A percentile compares a stretch with the other conserved stretches of the same genome.
Evolutionary conservation across 306 rosid genomes (phyloP).

Genomic region (Glycine soja): DNA sequence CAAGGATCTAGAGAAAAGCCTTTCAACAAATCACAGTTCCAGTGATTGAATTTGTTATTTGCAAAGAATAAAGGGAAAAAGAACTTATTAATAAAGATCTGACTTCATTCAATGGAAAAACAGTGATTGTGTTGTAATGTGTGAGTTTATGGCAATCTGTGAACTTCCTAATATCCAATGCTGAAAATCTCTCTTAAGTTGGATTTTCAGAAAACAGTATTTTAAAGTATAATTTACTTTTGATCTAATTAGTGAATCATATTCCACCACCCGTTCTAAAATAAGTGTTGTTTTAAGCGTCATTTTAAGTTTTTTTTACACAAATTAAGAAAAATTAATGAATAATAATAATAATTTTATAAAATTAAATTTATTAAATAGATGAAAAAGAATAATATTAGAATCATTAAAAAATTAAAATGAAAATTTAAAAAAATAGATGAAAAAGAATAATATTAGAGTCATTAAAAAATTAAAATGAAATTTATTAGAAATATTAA

Average conservation of each 20-base stretch:
- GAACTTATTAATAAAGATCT: neutral
- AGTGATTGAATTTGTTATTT: conserved; percentile 10
- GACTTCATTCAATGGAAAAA: neutral
- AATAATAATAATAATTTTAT: no score
- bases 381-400: no score
- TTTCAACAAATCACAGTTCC: neutral
- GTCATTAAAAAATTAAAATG: no score
- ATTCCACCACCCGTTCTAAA: no score
- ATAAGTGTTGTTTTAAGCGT: no score
- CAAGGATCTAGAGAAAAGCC: neutral
- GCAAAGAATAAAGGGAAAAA: neutral
- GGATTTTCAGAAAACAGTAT: neutral
- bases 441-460: no score
- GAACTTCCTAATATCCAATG: conserved; percentile 1
- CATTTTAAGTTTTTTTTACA: no score
- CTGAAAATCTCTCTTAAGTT: conserved; percentile 13
- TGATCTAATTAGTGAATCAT: neutral
- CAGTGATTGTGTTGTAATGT: neutral
- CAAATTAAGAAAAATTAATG: no score
- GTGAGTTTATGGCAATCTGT: neutral
- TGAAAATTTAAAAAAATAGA: no score
- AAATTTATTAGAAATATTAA: no score
- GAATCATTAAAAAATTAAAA: no score
- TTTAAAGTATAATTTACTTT: neutral
- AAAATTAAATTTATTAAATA: no score